These are phyloP conservation scores for Calvatia gigantea DNA, from an alignment of 768 basidiomycete genomes.

Conservation along the genomic window DNA sequence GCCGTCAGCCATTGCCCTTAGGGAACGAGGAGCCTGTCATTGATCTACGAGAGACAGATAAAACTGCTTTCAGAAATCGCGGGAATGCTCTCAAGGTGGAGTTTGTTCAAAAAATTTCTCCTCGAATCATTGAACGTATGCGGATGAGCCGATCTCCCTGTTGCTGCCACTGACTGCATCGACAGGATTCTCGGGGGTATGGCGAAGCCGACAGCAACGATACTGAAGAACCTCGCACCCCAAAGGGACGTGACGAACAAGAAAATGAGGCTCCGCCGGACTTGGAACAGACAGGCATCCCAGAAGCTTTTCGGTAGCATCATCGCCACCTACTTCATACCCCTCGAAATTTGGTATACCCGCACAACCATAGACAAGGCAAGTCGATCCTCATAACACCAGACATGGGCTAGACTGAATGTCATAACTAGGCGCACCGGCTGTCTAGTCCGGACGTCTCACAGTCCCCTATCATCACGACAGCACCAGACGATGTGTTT, in stretches of 20 bases:
- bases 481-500: slow-evolving; percentile 91
- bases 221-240: not conserved
- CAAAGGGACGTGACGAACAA: not conserved
- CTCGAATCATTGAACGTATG: slow-evolving; percentile 66
- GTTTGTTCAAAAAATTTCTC: slow-evolving; percentile 84
- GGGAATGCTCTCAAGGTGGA: slow-evolving; percentile 91
- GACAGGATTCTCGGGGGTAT: slow-evolving; percentile 11
- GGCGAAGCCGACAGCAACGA: slow-evolving; percentile 4
- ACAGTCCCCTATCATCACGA: slow-evolving; percentile 61
- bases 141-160: not conserved
- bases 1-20: slow-evolving; percentile 24
- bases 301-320: slow-evolving; percentile 62
- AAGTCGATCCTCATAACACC: slow-evolving; percentile 5
- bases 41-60: slow-evolving; percentile 91
- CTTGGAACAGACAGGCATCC: slow-evolving; percentile 50
- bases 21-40: slow-evolving; percentile 50
- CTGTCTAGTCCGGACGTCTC: slow-evolving; percentile 73
- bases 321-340: slow-evolving; percentile 73
- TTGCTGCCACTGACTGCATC: not conserved
- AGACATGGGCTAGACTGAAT: not conserved
- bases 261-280: not conserved
- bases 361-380: slow-evolving; percentile 88
- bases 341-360: slow-evolving; percentile 91
- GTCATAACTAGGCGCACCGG: slow-evolving; percentile 68
- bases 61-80: slow-evolving; percentile 83